Base-by-base conservation (phyloP, 2,329 filamentous ascomycete species). In the Trichoderma hamatum region DNA sequence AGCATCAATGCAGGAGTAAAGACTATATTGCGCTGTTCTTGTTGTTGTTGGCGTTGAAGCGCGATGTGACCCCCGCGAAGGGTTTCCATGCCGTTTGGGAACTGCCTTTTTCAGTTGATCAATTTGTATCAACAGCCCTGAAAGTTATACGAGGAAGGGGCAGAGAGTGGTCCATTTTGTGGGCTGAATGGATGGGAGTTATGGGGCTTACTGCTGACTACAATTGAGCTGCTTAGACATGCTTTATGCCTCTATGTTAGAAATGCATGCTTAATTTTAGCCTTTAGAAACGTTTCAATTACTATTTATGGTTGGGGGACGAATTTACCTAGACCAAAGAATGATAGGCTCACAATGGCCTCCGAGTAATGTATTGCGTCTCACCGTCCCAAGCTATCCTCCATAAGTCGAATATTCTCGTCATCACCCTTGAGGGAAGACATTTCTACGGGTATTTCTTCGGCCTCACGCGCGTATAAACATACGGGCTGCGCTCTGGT, bases 71-170 rank as follows among this genome's bases (percentile, higher is more conserved):
- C 58, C 36, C 58, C 58, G 58, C 58, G 11, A 46, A n/a, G 3
- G 24, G 19, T 49, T 60, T 60, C 58, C 58, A 60, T 36, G 58
- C 30, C 46, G 36, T 60, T 21, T 61, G 28, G 21, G 58, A 61
- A 24, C 39, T 61, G 58, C 58, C 58, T 49, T 26, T 61, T 61
- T 24, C 10, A 32, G 58, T 21, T 28, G 24, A 14, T 30, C 2
- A 19, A 3, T 14, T 14, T 46, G 28, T 46, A 9, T 46, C 36
- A 32, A 30, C 26, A n/a, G 19, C 19, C 54, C 54, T 21, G 9
- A 10, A 11, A 14, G 14, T 56, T 21, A 19, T 34, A 56, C 54
- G 28, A 56, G 30, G 28, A 56, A 56, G 19, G 19, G 49, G 14
- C n/a, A 61, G 5, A 13, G 24, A 61, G 58, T 46, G 24, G 36